Evolutionary conservation across 345 rosid species (phyloP).

Genomic region (Stellera chamaejasme): DNA sequence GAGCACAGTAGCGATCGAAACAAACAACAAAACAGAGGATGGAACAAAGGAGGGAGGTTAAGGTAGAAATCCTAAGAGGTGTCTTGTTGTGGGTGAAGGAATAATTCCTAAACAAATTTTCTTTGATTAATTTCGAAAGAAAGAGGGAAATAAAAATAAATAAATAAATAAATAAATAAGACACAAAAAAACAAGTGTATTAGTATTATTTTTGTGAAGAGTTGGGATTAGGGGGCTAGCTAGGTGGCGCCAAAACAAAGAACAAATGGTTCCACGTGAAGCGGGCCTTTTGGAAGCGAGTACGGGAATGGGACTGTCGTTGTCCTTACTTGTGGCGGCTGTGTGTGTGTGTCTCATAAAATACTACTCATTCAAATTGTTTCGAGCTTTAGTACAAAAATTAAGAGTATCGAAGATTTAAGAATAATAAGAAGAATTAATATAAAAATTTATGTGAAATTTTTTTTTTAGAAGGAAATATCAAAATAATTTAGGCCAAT

Average conservation of each 20-base stretch:
- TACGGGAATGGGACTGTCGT: conserved; percentile 59
- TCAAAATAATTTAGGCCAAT: no score
- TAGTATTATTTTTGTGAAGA: conserved; percentile 1
- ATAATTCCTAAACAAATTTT: neutral
- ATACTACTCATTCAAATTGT: no score
- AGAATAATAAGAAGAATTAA: no score
- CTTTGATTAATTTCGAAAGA: no score
- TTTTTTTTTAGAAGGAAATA: no score
- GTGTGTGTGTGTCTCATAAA: conserved; percentile 1
- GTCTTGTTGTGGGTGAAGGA: conserved; percentile 10
- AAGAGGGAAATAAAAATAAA: no score
- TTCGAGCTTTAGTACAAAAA: no score
- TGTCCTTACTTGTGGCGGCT: conserved; percentile 77
- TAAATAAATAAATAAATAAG: no score
- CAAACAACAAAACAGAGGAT: conserved; percentile 1
- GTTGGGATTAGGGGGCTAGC: neutral
- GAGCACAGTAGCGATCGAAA: neutral
- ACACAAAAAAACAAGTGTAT: no score
- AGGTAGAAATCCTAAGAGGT: conserved; percentile 18
- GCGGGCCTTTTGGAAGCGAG: conserved; percentile 62
- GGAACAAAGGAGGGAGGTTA: neutral
- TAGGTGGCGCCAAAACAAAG: conserved; percentile 24
- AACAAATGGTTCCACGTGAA: conserved; percentile 59
- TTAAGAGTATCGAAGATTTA: no score
- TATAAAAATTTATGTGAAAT: no score